phyloP scores from a whole-genome alignment of 1,139 yeast genomes.

The Taiozyma sp. region DNA sequence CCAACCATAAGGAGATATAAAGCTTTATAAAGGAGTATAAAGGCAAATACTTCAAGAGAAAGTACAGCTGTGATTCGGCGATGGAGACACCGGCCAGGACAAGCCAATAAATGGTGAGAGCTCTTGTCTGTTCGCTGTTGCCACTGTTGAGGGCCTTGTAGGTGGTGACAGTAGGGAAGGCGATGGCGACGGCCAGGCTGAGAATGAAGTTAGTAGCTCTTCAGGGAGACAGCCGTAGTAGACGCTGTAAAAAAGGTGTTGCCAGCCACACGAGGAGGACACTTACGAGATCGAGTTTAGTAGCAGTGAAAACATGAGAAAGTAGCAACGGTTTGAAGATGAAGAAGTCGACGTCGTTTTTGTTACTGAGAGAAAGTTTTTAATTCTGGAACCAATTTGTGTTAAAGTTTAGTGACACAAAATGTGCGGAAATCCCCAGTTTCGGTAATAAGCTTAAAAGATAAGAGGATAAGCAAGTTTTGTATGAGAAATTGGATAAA shows the following conservation, averaged over 20 bases:
- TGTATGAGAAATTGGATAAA: background rate
- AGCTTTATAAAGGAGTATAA: conserved; percentile 40
- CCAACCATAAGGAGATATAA: conserved; percentile 46
- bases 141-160: conserved; percentile 38
- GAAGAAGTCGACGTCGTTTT: background rate
- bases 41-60: conserved; percentile 39
- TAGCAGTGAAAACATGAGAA: background rate
- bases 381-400: background rate
- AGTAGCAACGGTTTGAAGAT: background rate
- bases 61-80: conserved; percentile 31
- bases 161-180: conserved; percentile 51
- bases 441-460: background rate
- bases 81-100: conserved; percentile 35
- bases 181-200: conserved; percentile 37
- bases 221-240: background rate
- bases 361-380: background rate
- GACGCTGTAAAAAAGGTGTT: background rate
- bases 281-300: background rate
- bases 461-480: background rate
- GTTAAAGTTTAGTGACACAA: background rate
- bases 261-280: background rate
- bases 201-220: background rate
- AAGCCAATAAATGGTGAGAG: conserved; percentile 60
- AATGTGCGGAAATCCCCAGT: background rate
- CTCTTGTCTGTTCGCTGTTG: conserved; percentile 34